Base-by-base conservation (phyloP, 495 filamentous ascomycete genomes). In the Neurospora intermedia region DNA sequence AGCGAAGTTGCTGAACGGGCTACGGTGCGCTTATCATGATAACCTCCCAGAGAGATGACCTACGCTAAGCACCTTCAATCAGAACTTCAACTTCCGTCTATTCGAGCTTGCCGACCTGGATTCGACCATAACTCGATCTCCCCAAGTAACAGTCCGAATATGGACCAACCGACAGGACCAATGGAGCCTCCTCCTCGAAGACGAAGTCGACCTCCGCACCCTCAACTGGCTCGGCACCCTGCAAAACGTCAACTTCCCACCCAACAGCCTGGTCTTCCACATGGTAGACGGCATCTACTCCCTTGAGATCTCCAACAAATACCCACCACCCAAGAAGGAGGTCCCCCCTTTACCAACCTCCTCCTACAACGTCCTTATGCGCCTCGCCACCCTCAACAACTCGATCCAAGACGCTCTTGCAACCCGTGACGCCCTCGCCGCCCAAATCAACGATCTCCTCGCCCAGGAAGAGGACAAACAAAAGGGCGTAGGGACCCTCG, bases 361-460 rank as follows among this genome's bases (percentile, higher is more conserved):
- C 6, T 94, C 94, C 1, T 99, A 97, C 81, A 96, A 96, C 77
- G 89, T 92, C 2, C 83, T 99, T 62, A 96, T 97, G 91, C 89
- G 91, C 41, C 85, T 99, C 40, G 91, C 92, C 16, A 98, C 93
- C 71, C 84, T 99, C 45, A 94, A 97, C 73, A 92, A 94, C 77
- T 97, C 94, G 73, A 92, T 98, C 43, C 92, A 97, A 80, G 96
- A 99, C 77, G 94, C 94, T 6, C 80, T 97, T 1, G 86, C 88
- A 1, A 98, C 93, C 0, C 87, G 92, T 6, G 90, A 92, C 73
- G 87, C 86, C 70, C 81, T 99, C 10, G 88, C 93, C 11, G 80
- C 86, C 10, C 93, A 97, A 74, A 97, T 98, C 74, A 92, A 89
- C 77, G 81, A 84, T 1, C 86, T 97, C 23, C 83, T 98, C 18